Base-by-base conservation (phyloP, 2,329 filamentous ascomycete genomes). In the Xylariaceae sp. region DNA sequence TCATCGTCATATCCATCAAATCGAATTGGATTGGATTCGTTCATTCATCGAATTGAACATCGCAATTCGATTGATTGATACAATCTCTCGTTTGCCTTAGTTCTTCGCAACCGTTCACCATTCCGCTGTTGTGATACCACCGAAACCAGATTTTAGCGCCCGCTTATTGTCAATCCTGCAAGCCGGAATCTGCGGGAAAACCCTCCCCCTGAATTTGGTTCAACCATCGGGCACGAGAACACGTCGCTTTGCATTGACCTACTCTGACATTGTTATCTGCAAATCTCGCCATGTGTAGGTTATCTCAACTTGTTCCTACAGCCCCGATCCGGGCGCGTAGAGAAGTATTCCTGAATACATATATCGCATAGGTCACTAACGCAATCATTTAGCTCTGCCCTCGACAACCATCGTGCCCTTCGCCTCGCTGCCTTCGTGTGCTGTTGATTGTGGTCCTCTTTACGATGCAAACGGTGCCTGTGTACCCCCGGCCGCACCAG, bases 401-500 rank as follows among this genome's bases (percentile, higher is more conserved):
- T 56, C 58, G 46, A 84, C 81, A 12, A 84, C 82, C 5, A 77
- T 88, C 60, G 76, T 85, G 42, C 84, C 84, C 47, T 83, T 86
- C 64, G 62, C 67, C 45, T 72, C 78, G 42, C 81, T 91, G 47
- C 89, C 89, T 3, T 69, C 79, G 21, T 91, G 89, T 67, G 88
- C 84, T 9, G 70, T 76, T 20, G 59, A 69, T 45, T 91, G 89
- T 67, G 79, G 81, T 43, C 70, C 77, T 23, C 83, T 91, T 44
- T 85, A 81, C 69, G 83, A 90, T 72, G 90, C 89, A 55, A 89
- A 92, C 68, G 82, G 81, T 44, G 84, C 79, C 59, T 96, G 91
- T 73, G 81, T 88, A 1, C 87, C 88, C 2, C 83, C 82, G 3
- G 79, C 75, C 20, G 77, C 73, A 2, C 71, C 81, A 4, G 71